phyloP scores from a whole-genome alignment of 1,139 yeast genomes.

The Protomyces gravidus region DNA sequence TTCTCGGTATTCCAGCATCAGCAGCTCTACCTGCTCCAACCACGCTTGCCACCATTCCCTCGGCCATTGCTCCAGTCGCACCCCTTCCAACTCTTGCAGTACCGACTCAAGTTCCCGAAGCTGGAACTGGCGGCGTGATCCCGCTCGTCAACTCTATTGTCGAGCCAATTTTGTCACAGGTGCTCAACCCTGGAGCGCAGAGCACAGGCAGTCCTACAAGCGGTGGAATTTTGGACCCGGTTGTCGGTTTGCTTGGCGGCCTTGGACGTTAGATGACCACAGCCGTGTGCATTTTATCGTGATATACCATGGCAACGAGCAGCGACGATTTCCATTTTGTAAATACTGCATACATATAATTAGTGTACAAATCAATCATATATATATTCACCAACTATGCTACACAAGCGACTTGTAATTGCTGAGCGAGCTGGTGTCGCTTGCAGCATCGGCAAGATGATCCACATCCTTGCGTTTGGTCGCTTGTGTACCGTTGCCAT shows the following conservation, averaged over 20 bases:
- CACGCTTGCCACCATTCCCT: background rate
- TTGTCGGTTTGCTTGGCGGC: too few species aligned
- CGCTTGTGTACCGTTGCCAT: background rate
- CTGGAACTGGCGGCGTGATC: background rate
- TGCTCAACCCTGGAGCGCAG: background rate
- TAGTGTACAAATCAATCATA: background rate
- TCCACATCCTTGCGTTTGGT: background rate
- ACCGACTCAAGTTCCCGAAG: too few species aligned
- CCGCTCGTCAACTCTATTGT: background rate
- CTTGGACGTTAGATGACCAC: too few species aligned
- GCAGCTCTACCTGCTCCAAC: background rate
- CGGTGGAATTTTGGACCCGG: background rate
- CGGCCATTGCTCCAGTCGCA: background rate
- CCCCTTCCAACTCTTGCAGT: too few species aligned
- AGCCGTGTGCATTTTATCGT: too few species aligned
- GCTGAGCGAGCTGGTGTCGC: background rate
- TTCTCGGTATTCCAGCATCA: background rate
- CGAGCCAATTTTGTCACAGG: background rate
- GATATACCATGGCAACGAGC: too few species aligned
- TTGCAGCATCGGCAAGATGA: background rate
- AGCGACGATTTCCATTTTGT: too few species aligned
- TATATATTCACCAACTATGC: background rate
- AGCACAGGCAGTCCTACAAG: background rate
- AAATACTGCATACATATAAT: background rate
- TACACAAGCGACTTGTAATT: constrained; percentile 2